Evolutionary conservation across 2,329 filamentous ascomycete species (phyloP).

Genomic region (Talaromyces sp.): DNA sequence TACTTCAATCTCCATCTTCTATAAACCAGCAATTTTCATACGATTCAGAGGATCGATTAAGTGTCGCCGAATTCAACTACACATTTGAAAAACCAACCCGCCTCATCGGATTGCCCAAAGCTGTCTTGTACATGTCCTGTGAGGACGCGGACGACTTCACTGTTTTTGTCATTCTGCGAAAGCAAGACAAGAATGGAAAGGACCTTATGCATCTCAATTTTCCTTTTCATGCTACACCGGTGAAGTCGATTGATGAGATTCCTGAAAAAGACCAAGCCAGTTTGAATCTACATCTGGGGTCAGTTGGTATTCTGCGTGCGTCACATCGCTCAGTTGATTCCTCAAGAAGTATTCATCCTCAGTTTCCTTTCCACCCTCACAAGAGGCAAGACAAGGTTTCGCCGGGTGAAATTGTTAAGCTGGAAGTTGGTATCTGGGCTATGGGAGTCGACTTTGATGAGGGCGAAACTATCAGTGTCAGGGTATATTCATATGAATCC

Average conservation of each 20-base stretch:
- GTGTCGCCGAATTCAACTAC: conserved; percentile 39
- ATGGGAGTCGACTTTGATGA: conserved; percentile 7
- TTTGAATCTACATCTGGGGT: conserved; percentile 47
- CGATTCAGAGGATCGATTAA: conserved; percentile 31
- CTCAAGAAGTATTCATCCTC: conserved; percentile 31
- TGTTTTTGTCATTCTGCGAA: conserved; percentile 50
- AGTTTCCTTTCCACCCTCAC: conserved; percentile 45
- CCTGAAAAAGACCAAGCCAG: conserved; percentile 42
- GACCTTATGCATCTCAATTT: conserved; percentile 49
- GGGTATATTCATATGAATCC: conserved; percentile 9
- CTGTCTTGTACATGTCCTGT: conserved; percentile 51
- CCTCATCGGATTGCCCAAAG: conserved; percentile 52
- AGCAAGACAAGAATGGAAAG: conserved; percentile 49
- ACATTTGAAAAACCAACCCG: conserved; percentile 44
- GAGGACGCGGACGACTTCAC: conserved; percentile 48
- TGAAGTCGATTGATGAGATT: conserved; percentile 32
- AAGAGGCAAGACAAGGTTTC: conserved; percentile 43
- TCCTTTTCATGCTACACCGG: conserved; percentile 38
- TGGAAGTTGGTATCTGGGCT: conserved; percentile 9
- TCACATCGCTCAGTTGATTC: conserved; percentile 46
- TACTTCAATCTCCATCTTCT: not conserved
- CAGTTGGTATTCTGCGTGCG: conserved; percentile 48
- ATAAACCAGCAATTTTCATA: conserved; percentile 28
- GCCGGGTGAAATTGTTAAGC: conserved; percentile 18
- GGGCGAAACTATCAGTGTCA: conserved; percentile 21